Evolutionary conservation across 495 filamentous ascomycete species (phyloP).

Genomic region (Haplographium delicatum): DNA sequence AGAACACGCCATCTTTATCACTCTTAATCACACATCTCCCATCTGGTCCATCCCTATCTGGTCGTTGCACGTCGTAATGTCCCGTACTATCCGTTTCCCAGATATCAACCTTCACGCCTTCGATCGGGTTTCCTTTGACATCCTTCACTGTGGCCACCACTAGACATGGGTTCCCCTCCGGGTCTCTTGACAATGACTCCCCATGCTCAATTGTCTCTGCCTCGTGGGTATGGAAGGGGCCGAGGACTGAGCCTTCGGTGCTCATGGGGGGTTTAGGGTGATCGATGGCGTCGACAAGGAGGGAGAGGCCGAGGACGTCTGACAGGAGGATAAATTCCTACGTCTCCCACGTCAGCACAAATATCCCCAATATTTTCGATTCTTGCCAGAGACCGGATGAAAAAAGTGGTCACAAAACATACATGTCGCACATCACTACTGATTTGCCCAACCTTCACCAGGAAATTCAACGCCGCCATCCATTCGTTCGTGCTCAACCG

Average conservation of each 20-base stretch:
- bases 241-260: constrained; percentile 86
- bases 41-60: constrained; percentile 63
- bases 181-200: constrained; percentile 64
- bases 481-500: constrained; percentile 73
- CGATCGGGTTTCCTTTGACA: constrained; percentile 58
- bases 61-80: constrained; percentile 86
- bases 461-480: constrained; percentile 67
- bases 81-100: constrained; percentile 91
- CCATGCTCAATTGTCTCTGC: constrained; percentile 62
- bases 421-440: constrained; percentile 66
- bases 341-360: background rate
- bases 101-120: constrained; percentile 75
- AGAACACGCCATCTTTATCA: constrained; percentile 68
- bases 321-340: constrained; percentile 94
- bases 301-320: constrained; percentile 82
- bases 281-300: constrained; percentile 86
- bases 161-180: constrained; percentile 64
- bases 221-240: constrained; percentile 92
- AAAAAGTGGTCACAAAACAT: constrained; percentile 15
- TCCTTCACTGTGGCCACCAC: constrained; percentile 73
- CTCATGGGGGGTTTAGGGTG: constrained; percentile 73
- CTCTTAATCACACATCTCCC: constrained; percentile 74
- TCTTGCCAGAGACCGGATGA: background rate
- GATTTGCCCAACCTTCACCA: constrained; percentile 70
- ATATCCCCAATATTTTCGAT: background rate